phyloP scores from a whole-genome alignment of 495 filamentous ascomycete species.

The Trichoderma reesei region DNA sequence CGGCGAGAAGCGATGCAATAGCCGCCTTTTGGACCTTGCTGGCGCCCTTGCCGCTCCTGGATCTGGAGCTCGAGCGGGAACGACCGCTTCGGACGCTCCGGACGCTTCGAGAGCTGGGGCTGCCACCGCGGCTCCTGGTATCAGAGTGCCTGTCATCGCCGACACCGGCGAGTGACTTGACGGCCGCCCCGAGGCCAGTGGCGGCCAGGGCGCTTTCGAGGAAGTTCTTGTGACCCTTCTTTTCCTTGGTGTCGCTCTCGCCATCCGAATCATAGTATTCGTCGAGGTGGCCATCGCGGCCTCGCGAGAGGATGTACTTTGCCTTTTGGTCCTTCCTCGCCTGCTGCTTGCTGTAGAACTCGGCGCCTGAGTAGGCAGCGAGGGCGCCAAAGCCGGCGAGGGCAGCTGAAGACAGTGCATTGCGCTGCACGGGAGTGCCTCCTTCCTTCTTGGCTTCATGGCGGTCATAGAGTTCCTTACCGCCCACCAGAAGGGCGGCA shows the following conservation, averaged over 20 bases:
- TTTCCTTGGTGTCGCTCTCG: constrained; percentile 37
- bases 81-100: constrained; percentile 22
- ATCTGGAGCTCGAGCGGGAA: constrained; percentile 40
- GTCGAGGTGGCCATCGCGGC: constrained; percentile 31
- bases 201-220: constrained; percentile 60
- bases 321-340: constrained; percentile 39
- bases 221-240: constrained; percentile 56
- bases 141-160: constrained; percentile 42
- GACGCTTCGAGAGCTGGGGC: constrained; percentile 28
- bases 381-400: constrained; percentile 45
- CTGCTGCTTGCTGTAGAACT: constrained; percentile 43
- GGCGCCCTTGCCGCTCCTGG: constrained; percentile 41
- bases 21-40: constrained; percentile 74
- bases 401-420: constrained; percentile 40
- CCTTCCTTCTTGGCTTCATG: constrained; percentile 38
- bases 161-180: constrained; percentile 39
- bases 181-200: constrained; percentile 56
- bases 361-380: constrained; percentile 44
- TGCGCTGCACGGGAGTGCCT: constrained; percentile 33
- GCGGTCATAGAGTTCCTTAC: constrained; percentile 48
- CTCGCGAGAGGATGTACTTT: constrained; percentile 28
- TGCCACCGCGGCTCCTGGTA: constrained; percentile 41
- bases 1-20: constrained; percentile 75
- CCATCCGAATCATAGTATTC: constrained; percentile 43
- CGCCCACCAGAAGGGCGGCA: constrained; percentile 42